Evolutionary conservation across 306 rosid genomes (phyloP), one percentile per base, ranked within the genome.

Genomic region (Dryas octopetala): DNA sequence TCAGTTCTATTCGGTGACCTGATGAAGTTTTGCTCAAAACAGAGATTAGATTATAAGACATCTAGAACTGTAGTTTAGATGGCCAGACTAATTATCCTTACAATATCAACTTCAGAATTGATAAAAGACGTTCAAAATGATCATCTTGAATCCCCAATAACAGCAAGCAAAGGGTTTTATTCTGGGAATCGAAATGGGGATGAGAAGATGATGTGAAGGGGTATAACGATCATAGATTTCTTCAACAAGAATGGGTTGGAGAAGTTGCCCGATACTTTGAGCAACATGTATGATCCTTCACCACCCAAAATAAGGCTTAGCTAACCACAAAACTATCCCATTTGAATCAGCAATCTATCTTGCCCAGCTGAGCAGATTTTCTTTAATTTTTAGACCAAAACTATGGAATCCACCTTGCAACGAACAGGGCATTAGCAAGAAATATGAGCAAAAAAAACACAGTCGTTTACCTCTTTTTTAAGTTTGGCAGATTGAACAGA

Each of bases 401-500:
- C 60, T 17, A 14, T n/a, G 7, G 7, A 54, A 54, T 54, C 59
- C 16, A 11, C 41, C 44, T 60, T 11, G 32, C 68, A 62, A 65
- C 23, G 23, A 23, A 23, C 23, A 23, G 23, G 23, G 23, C 23
- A 23, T 23, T 23, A 23, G 23, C 23, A 23, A 23, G 23, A 23
- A 23, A 23, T 23, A 23, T 70, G 26, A 64, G 64, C 58, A 64
- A 48, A 13, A 61, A 23, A 23, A 23, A 19, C 19, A 19, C 19
- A 23, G 23, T 23, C 0, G 23, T 23, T 45, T 71, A 74, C 73
- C 75, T 65, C 73, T 19, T 19, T 13, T 19, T 45, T 19, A 52
- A 40, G 68, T 7, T 59, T 26, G 55, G 69, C 73, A 74, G 77
- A 72, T 52, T 68, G 49, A 83, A 81, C 78, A 76, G 64, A 79